Percentiles rank a stretch among this genome's conserved stretches.
These are phyloP conservation scores for Dissophora globulifera DNA, from an alignment of 192 early-diverging fungal genomes.

Conservation along the genomic window DNA sequence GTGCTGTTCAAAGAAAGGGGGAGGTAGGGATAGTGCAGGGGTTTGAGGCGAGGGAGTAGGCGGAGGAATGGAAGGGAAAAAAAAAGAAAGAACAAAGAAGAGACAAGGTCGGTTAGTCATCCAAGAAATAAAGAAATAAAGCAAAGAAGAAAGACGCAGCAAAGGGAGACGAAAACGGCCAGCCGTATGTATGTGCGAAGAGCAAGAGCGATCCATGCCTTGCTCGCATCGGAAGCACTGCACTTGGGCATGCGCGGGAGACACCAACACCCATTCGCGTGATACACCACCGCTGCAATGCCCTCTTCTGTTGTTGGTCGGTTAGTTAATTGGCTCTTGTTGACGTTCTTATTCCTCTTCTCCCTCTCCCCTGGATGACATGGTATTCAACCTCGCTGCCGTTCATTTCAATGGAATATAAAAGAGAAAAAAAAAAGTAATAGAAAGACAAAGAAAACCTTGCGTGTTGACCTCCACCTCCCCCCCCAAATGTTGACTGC, in stretches of 20 bases:
- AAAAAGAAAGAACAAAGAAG: background rate
- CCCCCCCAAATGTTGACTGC: too few relatives aligned
- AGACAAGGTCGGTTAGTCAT: slow-evolving; percentile 15
- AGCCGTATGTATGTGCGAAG: background rate
- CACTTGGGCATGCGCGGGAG: too few relatives aligned
- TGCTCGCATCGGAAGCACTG: background rate
- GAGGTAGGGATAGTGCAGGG: background rate
- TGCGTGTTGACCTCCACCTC: too few relatives aligned
- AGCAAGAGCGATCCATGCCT: background rate
- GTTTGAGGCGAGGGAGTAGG: background rate
- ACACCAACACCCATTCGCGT: too few relatives aligned
- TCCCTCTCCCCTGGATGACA: background rate
- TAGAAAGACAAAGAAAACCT: too few relatives aligned
- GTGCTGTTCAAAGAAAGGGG: background rate
- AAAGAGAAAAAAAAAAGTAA: background rate
- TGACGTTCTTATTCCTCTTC: background rate
- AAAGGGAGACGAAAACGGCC: too few relatives aligned
- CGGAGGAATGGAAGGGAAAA: background rate
- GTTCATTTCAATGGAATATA: background rate
- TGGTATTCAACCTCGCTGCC: background rate
- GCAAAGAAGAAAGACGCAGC: background rate
- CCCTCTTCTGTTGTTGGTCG: background rate
- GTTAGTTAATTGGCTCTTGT: too few relatives aligned
- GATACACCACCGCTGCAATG: too few relatives aligned
- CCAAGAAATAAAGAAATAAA: slow-evolving; percentile 15